Evolutionary conservation across 176 grass and related monocot species (phyloP).

Genomic region (Ananas comosus): DNA sequence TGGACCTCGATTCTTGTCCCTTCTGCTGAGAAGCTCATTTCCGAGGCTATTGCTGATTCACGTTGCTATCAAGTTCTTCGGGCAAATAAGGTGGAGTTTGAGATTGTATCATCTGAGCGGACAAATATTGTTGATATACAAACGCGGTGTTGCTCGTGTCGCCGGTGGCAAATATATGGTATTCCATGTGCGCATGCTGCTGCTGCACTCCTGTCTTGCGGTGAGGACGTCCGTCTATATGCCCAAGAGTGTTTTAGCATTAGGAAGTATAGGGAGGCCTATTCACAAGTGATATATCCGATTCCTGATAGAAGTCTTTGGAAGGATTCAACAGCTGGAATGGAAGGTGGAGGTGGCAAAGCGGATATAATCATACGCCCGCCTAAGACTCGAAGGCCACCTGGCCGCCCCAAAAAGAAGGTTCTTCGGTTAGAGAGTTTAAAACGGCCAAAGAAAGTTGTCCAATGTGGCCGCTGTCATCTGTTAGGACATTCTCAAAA

Average conservation of each 20-base stretch:
- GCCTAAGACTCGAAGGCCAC: slow-evolving; percentile 70
- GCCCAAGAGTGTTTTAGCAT: slow-evolving; percentile 78
- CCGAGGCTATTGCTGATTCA: slow-evolving; percentile 73
- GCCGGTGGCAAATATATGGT: slow-evolving; percentile 89
- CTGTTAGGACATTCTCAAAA: slow-evolving; percentile 94
- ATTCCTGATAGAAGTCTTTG: slow-evolving; percentile 70
- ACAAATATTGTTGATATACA: slow-evolving; percentile 98
- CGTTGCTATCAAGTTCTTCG: slow-evolving; percentile 88
- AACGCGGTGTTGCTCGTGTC: slow-evolving; percentile 64
- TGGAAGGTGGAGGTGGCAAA: slow-evolving; percentile 31
- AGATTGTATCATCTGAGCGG: slow-evolving; percentile 87
- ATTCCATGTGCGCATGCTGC: slow-evolving; percentile 89
- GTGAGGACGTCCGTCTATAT: slow-evolving; percentile 67
- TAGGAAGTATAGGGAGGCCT: slow-evolving; percentile 66
- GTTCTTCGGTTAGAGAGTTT: slow-evolving; percentile 88
- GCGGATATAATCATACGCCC: slow-evolving; percentile 53
- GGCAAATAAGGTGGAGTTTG: slow-evolving; percentile 99
- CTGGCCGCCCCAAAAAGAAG: slow-evolving; percentile 97
- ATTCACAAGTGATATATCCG: slow-evolving; percentile 61
- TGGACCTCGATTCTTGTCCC: slow-evolving; percentile 74
- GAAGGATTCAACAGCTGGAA: slow-evolving; percentile 31
- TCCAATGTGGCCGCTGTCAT: slow-evolving; percentile 87
- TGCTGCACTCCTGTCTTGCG: slow-evolving; percentile 81
- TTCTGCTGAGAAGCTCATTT: slow-evolving; percentile 79
- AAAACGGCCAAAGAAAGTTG: slow-evolving; percentile 79